These are phyloP conservation scores for Penicillium sp. DNA, from an alignment of 2,329 filamentous ascomycete genomes.

Conservation along the genomic window DNA sequence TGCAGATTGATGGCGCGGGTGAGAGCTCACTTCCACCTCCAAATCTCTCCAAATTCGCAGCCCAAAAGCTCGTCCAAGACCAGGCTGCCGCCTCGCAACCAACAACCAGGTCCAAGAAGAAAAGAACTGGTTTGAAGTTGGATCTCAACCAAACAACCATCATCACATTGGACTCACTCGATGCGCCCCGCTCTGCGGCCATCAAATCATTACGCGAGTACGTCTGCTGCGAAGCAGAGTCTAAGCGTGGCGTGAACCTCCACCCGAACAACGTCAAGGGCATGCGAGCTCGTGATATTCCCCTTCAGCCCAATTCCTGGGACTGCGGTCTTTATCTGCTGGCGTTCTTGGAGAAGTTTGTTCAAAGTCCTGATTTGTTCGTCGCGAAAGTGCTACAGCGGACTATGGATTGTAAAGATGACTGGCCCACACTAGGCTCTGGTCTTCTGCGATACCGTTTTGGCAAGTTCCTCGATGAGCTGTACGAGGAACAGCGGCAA, in stretches of 20 bases:
- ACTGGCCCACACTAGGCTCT: constrained; percentile 55
- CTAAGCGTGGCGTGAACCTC: constrained; percentile 55
- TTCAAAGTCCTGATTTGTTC: constrained; percentile 70
- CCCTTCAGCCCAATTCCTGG: constrained; percentile 75
- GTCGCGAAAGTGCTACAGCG: constrained; percentile 63
- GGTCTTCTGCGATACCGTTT: constrained; percentile 63
- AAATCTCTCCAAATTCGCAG: constrained; percentile 13
- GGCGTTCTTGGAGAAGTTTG: constrained; percentile 79
- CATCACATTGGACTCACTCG: constrained; percentile 84
- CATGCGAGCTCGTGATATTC: constrained; percentile 72
- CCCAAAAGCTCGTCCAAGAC: constrained; percentile 8
- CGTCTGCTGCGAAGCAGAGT: constrained; percentile 67
- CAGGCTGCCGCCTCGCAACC: constrained; percentile 2
- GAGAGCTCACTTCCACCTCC: constrained; percentile 17
- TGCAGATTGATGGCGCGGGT: constrained; percentile 18
- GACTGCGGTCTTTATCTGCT: constrained; percentile 89
- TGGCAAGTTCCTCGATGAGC: constrained; percentile 61
- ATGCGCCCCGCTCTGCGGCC: constrained; percentile 60
- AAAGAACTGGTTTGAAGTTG: constrained; percentile 37
- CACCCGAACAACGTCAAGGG: constrained; percentile 49
- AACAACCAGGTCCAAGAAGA: constrained; percentile 22
- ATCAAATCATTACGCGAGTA: constrained; percentile 72
- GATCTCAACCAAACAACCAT: constrained; percentile 63
- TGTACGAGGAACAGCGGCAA: constrained; percentile 59
- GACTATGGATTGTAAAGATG: constrained; percentile 55